Percentiles rank a stretch among this genome's conserved stretches.
These are phyloP conservation scores for Carpinus fangiana DNA, from an alignment of 306 rosid species.

Conservation along the genomic window DNA sequence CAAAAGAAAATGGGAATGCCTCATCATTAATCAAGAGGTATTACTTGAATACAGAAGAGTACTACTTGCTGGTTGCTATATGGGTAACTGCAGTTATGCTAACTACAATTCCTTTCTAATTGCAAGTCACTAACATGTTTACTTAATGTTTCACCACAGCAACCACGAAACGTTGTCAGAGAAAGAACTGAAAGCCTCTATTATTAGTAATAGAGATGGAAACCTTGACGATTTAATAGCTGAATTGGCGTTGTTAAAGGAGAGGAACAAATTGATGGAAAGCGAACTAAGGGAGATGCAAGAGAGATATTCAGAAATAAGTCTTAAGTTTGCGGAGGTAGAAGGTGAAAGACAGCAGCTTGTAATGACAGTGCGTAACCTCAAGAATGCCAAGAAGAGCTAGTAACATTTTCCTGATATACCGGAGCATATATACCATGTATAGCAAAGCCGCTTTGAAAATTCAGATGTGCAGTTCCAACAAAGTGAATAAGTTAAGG, in stretches of 20 bases:
- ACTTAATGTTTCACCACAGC: constrained; percentile 30
- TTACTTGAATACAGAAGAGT: background rate
- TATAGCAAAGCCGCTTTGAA: constrained; percentile 45
- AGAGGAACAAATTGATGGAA: constrained; percentile 79
- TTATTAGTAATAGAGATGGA: constrained; percentile 20
- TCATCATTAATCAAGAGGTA: constrained; percentile 48
- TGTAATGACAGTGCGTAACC: constrained; percentile 83
- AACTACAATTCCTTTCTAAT: background rate
- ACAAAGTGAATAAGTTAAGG: constrained; percentile 55
- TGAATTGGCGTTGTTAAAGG: constrained; percentile 56
- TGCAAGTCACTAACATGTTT: constrained; percentile 12
- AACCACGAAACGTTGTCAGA: constrained; percentile 34
- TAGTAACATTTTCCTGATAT: constrained; percentile 22
- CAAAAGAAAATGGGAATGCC: constrained; percentile 30
- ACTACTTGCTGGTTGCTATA: background rate
- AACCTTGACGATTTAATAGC: constrained; percentile 29
- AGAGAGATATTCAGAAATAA: constrained; percentile 95
- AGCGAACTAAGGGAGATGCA: constrained; percentile 95
- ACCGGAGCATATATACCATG: constrained; percentile 36
- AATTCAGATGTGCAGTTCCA: constrained; percentile 28
- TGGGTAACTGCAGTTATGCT: background rate
- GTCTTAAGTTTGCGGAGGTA: constrained; percentile 95
- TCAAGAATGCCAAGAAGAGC: constrained; percentile 59
- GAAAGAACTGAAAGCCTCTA: constrained; percentile 26
- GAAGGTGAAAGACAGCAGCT: constrained; percentile 98